phyloP scores from a whole-genome alignment of 2,329 filamentous ascomycete species.

The Trichophyton simii region DNA sequence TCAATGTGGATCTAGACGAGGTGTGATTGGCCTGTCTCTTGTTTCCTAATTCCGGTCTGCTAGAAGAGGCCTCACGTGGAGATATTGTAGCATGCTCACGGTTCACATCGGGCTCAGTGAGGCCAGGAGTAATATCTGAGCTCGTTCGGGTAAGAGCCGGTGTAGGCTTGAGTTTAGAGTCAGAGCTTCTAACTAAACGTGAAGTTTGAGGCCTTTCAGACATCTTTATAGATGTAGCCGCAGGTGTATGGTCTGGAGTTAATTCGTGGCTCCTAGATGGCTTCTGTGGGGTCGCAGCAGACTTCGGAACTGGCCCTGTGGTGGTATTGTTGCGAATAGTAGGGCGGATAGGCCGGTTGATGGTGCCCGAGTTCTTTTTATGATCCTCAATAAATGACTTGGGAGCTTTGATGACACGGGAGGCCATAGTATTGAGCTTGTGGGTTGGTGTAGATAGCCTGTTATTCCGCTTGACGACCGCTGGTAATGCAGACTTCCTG shows the following conservation, averaged over 20 bases:
- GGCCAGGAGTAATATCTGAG: neutral
- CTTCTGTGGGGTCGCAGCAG: neutral
- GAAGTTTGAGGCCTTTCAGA: neutral
- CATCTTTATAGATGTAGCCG: neutral
- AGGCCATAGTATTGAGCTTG: slow-evolving; percentile 28
- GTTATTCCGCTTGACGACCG: slow-evolving; percentile 25
- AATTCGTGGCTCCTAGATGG: too few relatives aligned
- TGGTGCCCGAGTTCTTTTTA: slow-evolving; percentile 17
- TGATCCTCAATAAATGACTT: slow-evolving; percentile 32
- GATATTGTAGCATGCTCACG: neutral
- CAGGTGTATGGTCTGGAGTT: neutral
- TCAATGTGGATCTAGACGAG: neutral
- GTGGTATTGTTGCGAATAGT: neutral
- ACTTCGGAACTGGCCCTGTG: neutral
- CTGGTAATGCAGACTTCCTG: slow-evolving; percentile 26
- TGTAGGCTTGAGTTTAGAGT: neutral
- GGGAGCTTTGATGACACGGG: slow-evolving; percentile 29
- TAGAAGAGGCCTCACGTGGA: neutral
- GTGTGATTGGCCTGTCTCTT: neutral
- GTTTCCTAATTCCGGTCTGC: neutral
- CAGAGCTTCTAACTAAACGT: neutral
- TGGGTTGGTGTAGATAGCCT: slow-evolving; percentile 30
- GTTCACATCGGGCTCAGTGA: neutral
- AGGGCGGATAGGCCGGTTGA: neutral
- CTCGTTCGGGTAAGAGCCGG: neutral